Evolutionary conservation across 2,329 filamentous ascomycete species (phyloP), one percentile per base, ranked within the genome.

Genomic region (Verticillium klebahnii): DNA sequence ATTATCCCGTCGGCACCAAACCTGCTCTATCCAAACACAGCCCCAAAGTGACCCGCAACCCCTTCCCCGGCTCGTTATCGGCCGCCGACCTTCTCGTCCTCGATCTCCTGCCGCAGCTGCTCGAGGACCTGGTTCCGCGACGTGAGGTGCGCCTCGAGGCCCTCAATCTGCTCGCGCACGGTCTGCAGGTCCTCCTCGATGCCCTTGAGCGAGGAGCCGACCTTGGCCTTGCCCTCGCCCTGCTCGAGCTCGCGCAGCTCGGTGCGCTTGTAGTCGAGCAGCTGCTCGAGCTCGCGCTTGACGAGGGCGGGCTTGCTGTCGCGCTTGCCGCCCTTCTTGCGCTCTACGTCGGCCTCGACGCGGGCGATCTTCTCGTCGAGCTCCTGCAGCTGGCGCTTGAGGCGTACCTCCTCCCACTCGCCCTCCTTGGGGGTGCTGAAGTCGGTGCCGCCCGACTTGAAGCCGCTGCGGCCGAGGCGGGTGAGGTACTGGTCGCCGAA

Each of bases 401-500:
- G 82, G 60, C 93, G 86, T 55, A 98, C 95, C 76, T 98, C 95
- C 76, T 99, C 95, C 93, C 95, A 98, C 73, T 99, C 95, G 45
- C 40, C 58, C 70, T 96, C 94, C 39, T 32, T 45, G 65, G 91
- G 90, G 40, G 85, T 83, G 62, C 88, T 90, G 74, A 98, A 98
- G 78, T 99, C 93, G 1, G 95, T 99, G 31, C 95, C 95, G 50
- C 89, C 82, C 9, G 90, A 86, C 72, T 91, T 89, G 77, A 95
- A 94, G 63, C 85, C 89, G 67, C 89, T 88, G 71, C 93, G 90
- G 59, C 95, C 95, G 45, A 99, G 83, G 14, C 95, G 89, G 64
- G 91, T 96, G 62, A 99, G 85, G 77, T 98, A 99, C 66, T 96
- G 91, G 75, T 99, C 95, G 67, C 95, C 95, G 72, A 99, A 99